phyloP scores from a whole-genome alignment of 1,284 basidiomycete genomes.

The Peniophora sp. region DNA sequence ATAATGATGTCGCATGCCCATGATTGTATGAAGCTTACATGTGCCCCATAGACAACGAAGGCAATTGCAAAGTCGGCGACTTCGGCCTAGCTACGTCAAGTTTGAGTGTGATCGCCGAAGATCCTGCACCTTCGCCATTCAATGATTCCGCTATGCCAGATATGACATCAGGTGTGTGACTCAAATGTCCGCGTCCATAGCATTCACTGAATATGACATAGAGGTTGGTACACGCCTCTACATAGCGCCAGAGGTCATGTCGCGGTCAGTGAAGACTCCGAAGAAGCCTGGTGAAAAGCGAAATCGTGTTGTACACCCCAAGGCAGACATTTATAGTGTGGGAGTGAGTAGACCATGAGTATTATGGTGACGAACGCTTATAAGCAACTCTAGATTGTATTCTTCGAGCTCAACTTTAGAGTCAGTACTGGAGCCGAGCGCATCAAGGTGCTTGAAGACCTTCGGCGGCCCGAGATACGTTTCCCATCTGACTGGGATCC shows the following conservation, averaged over 20 bases:
- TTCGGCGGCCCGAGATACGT: slow-evolving; percentile 64
- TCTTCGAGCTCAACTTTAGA: slow-evolving; percentile 94
- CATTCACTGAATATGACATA: slow-evolving; percentile 16
- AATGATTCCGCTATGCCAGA: slow-evolving; percentile 41
- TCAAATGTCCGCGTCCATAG: slow-evolving; percentile 1
- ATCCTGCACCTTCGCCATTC: slow-evolving; percentile 44
- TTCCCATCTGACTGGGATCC: slow-evolving; percentile 76
- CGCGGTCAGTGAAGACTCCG: slow-evolving; percentile 30
- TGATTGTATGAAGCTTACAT: slow-evolving; percentile 1
- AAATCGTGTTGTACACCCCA: slow-evolving; percentile 64
- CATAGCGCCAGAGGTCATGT: slow-evolving; percentile 84
- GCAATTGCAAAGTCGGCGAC: slow-evolving; percentile 92
- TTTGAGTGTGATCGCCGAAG: slow-evolving; percentile 66
- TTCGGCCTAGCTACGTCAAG: slow-evolving; percentile 89
- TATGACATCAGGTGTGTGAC: slow-evolving; percentile 59
- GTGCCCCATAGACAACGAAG: slow-evolving; percentile 59
- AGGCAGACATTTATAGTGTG: slow-evolving; percentile 94
- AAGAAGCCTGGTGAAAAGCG: slow-evolving; percentile 10
- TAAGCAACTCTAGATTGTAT: slow-evolving; percentile 66
- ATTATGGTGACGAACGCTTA: slow-evolving; percentile 1
- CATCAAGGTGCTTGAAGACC: slow-evolving; percentile 71
- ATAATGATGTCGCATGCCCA: slow-evolving; percentile 14
- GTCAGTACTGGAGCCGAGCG: slow-evolving; percentile 89
- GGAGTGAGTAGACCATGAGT: slow-evolving; percentile 44
- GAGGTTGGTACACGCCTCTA: slow-evolving; percentile 92